A percentile compares a stretch with the other conserved stretches of the same genome.
Conservation (phyloP, 2,329 filamentous ascomycete genomes). For the Teratosphaeria destructans region DNA sequence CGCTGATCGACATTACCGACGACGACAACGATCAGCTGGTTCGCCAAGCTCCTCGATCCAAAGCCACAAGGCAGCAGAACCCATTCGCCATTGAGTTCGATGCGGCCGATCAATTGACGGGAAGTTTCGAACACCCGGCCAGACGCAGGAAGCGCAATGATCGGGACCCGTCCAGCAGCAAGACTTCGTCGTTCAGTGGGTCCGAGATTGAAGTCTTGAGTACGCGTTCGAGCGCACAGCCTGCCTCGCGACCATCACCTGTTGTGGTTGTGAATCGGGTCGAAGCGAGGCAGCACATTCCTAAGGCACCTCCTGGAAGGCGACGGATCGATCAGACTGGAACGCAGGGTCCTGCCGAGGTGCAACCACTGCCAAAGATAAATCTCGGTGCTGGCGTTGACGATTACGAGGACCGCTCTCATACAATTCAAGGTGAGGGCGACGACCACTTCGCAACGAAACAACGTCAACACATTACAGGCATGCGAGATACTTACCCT, state of each 20-base stretch:
- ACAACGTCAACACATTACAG: background rate
- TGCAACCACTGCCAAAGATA: background rate
- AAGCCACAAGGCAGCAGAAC: background rate
- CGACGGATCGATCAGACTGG: background rate
- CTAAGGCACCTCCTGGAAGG: background rate
- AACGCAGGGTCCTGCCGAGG: background rate
- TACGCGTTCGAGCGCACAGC: background rate
- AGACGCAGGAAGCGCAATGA: background rate
- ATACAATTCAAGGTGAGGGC: background rate
- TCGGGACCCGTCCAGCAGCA: background rate
- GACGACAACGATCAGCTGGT: background rate
- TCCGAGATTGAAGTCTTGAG: background rate
- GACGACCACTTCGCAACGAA: background rate
- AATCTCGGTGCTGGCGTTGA: background rate
- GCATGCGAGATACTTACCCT: background rate
- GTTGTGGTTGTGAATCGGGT: background rate
- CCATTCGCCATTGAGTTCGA: background rate
- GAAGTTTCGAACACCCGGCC: background rate
- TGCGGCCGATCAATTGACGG: background rate
- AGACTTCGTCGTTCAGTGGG: background rate
- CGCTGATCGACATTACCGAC: slow-evolving; percentile 1
- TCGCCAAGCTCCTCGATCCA: background rate
- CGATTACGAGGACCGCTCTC: background rate
- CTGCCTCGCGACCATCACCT: background rate
- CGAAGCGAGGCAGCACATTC: background rate